Evolutionary conservation across 164 flowering plant genomes (phyloP).

Genomic region (Magnolia sinica): DNA sequence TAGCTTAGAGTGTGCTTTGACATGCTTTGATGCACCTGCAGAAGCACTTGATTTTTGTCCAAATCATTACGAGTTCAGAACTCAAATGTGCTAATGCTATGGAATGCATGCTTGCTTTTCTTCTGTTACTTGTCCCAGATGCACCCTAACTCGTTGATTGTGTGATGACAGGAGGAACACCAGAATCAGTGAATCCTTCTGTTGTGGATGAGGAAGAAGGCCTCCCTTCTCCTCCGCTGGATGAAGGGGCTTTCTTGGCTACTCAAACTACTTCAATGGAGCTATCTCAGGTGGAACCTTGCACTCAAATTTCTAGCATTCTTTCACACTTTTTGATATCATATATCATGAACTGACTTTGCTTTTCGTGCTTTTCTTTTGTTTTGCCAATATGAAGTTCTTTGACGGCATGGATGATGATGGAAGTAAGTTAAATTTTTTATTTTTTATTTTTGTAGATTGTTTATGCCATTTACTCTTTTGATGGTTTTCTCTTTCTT

Average conservation of each 20-base stretch:
- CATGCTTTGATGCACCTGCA: background rate
- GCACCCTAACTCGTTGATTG: background rate
- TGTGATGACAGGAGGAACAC: constrained; percentile 45
- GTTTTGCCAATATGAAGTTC: constrained; percentile 41
- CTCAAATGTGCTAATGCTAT: too few relatives aligned
- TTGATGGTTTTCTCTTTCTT: constrained; percentile 32
- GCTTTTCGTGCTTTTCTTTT: background rate
- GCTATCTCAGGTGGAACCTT: constrained; percentile 52
- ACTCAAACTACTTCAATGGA: constrained; percentile 57
- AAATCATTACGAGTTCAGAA: too few relatives aligned
- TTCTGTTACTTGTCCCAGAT: background rate
- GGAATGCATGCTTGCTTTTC: background rate
- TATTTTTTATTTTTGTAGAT: background rate
- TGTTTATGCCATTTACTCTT: background rate
- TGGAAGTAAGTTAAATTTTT: constrained; percentile 82
- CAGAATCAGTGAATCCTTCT: constrained; percentile 80
- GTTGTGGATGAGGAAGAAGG: constrained; percentile 65
- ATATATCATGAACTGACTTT: background rate
- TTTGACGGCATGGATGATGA: constrained; percentile 95
- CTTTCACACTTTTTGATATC: background rate
- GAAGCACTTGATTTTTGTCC: too few relatives aligned
- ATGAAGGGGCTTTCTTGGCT: constrained; percentile 67
- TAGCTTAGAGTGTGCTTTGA: background rate
- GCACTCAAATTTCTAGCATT: background rate
- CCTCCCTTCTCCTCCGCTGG: constrained; percentile 90